Percentiles rank a stretch among this genome's conserved stretches.
Conservation (phyloP, 2,329 filamentous ascomycete genomes). For the Hypoxylon sp. region DNA sequence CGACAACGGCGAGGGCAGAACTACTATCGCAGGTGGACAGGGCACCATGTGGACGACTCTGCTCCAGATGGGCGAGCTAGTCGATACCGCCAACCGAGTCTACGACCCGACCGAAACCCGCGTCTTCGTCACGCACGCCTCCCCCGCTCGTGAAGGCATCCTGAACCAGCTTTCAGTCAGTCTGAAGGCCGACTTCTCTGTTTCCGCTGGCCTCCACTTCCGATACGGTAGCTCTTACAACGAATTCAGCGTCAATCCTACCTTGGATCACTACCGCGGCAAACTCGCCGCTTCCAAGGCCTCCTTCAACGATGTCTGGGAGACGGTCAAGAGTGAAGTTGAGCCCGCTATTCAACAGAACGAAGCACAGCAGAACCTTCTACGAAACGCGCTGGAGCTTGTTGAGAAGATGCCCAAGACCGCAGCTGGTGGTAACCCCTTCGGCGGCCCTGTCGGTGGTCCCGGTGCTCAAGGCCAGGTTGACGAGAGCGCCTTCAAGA, state of each 20-base stretch:
- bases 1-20: constrained; percentile 96
- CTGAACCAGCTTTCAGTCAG: constrained; percentile 97
- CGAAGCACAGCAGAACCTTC: constrained; percentile 88
- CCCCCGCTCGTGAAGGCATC: constrained; percentile 93
- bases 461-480: constrained; percentile 82
- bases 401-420: constrained; percentile 98
- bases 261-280: constrained; percentile 95
- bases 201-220: constrained; percentile 97
- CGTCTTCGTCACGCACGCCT: constrained; percentile 95
- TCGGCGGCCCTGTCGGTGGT: constrained; percentile 83
- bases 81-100: constrained; percentile 96
- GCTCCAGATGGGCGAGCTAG: constrained; percentile 95
- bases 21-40: constrained; percentile 96
- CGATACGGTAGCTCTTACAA: constrained; percentile 99
- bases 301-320: constrained; percentile 99
- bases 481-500: constrained; percentile 99
- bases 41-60: constrained; percentile 99
- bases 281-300: constrained; percentile 98
- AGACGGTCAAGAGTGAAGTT: constrained; percentile 95
- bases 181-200: constrained; percentile 96
- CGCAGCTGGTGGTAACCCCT: constrained; percentile 94
- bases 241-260: constrained; percentile 98
- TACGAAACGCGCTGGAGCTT: constrained; percentile 89
- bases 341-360: constrained; percentile 94
- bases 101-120: constrained; percentile 98